These are phyloP conservation scores for Naegleria gruberi DNA, from an alignment of 208 protist species.

Conservation along the genomic window DNA sequence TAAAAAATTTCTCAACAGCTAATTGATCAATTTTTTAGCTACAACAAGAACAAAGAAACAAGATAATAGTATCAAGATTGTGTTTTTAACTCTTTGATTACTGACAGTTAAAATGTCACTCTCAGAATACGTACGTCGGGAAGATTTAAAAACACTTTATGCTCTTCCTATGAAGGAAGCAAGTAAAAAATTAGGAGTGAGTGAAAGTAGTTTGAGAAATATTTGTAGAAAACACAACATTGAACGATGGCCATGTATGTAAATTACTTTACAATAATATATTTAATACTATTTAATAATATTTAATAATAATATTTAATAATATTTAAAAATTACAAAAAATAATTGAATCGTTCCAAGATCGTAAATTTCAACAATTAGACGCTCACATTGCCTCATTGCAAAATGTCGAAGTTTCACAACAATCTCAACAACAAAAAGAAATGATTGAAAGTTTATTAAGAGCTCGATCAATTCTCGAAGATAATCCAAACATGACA, in stretches of 20 bases:
- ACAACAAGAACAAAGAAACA: too few species aligned
- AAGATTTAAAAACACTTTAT: background rate
- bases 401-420: background rate
- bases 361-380: slow-evolving; percentile 7
- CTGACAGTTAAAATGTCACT: slow-evolving; percentile 16
- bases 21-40: too few species aligned
- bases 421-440: background rate
- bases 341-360: background rate
- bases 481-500: slow-evolving; percentile 1
- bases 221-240: slow-evolving; percentile 6
- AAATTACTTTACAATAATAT: background rate
- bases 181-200: slow-evolving; percentile 6
- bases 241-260: background rate
- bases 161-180: background rate
- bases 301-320: too few species aligned
- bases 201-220: background rate
- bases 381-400: background rate
- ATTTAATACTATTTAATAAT: background rate
- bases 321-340: too few species aligned
- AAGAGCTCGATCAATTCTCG: background rate
- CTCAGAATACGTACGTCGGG: background rate
- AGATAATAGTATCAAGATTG: too few species aligned
- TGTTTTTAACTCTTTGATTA: too few species aligned
- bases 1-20: too few species aligned
- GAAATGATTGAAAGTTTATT: background rate